Evolutionary conservation across 208 protist species (phyloP).

Genomic region (Acanthamoeba sp.): DNA sequence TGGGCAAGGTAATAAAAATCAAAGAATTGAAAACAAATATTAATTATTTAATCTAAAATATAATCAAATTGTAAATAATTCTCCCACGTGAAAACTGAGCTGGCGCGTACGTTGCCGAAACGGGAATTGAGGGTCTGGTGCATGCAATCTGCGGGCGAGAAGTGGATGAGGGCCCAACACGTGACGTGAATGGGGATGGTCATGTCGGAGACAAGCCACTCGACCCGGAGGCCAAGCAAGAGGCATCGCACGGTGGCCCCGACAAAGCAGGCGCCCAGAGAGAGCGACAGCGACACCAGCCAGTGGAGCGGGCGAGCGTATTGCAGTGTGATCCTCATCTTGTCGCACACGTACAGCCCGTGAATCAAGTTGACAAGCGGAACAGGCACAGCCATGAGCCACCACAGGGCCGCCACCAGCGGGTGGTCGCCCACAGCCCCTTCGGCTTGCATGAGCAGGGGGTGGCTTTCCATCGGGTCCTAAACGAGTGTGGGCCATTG

Average conservation of each 20-base stretch:
- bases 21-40: background rate
- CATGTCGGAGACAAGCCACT: background rate
- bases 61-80: too few species aligned
- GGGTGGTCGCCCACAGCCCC: background rate
- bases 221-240: background rate
- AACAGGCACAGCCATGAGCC: background rate
- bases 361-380: background rate
- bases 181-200: background rate
- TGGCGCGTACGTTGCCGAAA: background rate
- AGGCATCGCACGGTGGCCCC: background rate
- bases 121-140: background rate
- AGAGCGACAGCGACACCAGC: background rate
- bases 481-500: too few species aligned
- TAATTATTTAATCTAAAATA: too few species aligned
- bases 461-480: background rate
- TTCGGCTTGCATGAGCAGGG: background rate
- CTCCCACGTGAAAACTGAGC: background rate
- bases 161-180: background rate
- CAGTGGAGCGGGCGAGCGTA: background rate
- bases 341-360: constrained; percentile 6
- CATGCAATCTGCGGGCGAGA: background rate
- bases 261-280: background rate
- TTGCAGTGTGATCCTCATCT: background rate
- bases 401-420: background rate
- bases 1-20: background rate